phyloP scores from a whole-genome alignment of 208 protist species.

The Wallacemonas sp. region DNA sequence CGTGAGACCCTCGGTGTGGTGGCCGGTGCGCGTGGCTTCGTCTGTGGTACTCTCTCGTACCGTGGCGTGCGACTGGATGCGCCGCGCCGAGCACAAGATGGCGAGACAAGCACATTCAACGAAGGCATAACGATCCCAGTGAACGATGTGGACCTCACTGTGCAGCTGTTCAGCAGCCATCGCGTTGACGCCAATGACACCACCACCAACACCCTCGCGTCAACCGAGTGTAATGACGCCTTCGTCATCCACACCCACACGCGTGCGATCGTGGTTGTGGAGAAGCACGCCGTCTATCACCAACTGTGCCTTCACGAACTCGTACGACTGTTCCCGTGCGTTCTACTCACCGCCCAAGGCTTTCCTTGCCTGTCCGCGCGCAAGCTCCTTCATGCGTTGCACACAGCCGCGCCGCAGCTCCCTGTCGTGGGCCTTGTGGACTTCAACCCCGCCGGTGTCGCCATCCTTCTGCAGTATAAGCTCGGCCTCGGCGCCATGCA shows the following conservation, averaged over 20 bases:
- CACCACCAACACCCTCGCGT: not conserved
- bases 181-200: not conserved
- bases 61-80: conserved; percentile 26
- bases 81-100: not conserved
- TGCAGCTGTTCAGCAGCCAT: not conserved
- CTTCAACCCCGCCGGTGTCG: conserved; percentile 79
- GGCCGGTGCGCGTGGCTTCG: conserved; percentile 60
- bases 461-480: conserved; percentile 76
- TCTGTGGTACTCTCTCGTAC: conserved; percentile 55
- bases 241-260: conserved; percentile 41
- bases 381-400: conserved; percentile 53
- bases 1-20: conserved; percentile 65
- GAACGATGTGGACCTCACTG: conserved; percentile 25
- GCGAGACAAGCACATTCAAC: no score
- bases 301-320: conserved; percentile 63
- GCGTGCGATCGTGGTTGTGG: conserved; percentile 76
- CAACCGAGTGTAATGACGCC: not conserved
- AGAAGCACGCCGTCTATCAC: conserved; percentile 83
- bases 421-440: conserved; percentile 73
- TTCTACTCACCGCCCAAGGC: conserved; percentile 78
- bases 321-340: conserved; percentile 52
- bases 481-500: conserved; percentile 18
- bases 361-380: conserved; percentile 73
- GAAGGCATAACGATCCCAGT: conserved; percentile 32
- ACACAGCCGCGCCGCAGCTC: conserved; percentile 42